These are phyloP conservation scores for Pulveroboletus sp. DNA, from an alignment of 768 basidiomycete species.

Conservation along the genomic window DNA sequence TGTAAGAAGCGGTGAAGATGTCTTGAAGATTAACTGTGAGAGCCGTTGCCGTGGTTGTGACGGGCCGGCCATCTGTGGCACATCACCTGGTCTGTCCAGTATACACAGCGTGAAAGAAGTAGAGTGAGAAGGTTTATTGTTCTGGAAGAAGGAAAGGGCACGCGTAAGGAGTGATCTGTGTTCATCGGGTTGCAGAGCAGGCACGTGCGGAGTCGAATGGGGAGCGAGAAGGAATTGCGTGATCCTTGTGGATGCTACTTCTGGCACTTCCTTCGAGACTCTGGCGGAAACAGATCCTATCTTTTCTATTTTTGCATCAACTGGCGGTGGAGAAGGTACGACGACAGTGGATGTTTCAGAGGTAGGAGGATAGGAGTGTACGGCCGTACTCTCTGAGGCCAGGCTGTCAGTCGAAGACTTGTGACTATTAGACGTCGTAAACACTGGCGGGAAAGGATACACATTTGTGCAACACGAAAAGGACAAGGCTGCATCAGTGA, in stretches of 20 bases:
- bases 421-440: not conserved
- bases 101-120: constrained; percentile 54
- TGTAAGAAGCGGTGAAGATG: constrained; percentile 47
- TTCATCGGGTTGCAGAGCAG: constrained; percentile 25
- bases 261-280: constrained; percentile 4
- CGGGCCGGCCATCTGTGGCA: constrained; percentile 14
- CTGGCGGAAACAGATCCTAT: constrained; percentile 7
- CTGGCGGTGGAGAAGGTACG: constrained; percentile 31
- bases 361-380: constrained; percentile 59
- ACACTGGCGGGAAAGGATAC: constrained; percentile 23
- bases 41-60: constrained; percentile 14
- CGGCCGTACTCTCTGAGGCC: constrained; percentile 28
- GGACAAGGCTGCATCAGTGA: constrained; percentile 47
- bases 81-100: constrained; percentile 17
- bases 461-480: constrained; percentile 49
- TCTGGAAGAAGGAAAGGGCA: constrained; percentile 46
- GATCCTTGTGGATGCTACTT: constrained; percentile 22
- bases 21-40: constrained; percentile 10
- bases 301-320: constrained; percentile 26
- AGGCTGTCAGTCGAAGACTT: constrained; percentile 27
- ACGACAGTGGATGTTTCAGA: constrained; percentile 30
- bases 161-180: constrained; percentile 45
- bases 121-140: constrained; percentile 50
- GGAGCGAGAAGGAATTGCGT: constrained; percentile 53
- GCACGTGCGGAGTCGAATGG: constrained; percentile 35